Conservation (phyloP, 1,139 yeast genomes). For the Yarrowia galli region DNA sequence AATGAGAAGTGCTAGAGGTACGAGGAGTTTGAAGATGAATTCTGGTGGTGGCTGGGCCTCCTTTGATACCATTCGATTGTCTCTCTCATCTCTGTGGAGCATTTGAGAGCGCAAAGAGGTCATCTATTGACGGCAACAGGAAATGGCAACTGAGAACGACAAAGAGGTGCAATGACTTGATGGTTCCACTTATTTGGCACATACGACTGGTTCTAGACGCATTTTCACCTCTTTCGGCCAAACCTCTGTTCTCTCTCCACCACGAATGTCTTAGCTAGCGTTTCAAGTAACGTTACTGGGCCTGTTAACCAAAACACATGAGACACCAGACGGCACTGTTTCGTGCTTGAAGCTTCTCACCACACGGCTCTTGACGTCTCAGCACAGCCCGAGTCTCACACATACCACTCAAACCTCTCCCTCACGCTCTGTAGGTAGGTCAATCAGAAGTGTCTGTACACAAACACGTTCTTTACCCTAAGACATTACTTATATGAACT, state of each 20-base stretch:
- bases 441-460: too few relatives aligned
- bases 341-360: neutral
- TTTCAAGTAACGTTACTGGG: slow-evolving; percentile 3
- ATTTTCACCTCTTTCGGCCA: too few relatives aligned
- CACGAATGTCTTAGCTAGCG: neutral
- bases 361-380: neutral
- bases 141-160: neutral
- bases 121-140: too few relatives aligned
- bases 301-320: neutral
- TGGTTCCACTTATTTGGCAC: too few relatives aligned
- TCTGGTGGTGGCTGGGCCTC: too few relatives aligned
- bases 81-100: neutral
- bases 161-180: neutral
- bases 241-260: too few relatives aligned
- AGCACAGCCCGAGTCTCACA: neutral
- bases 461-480: too few relatives aligned
- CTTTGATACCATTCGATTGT: too few relatives aligned
- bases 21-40: too few relatives aligned
- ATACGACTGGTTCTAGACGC: too few relatives aligned
- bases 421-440: too few relatives aligned
- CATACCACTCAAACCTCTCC: neutral
- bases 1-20: too few relatives aligned
- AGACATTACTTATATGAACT: neutral
- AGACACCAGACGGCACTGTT: neutral
- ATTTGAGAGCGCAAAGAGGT: neutral